Evolutionary conservation across 305 asterid species (phyloP).

Genomic region (Fraxinus ornus): DNA sequence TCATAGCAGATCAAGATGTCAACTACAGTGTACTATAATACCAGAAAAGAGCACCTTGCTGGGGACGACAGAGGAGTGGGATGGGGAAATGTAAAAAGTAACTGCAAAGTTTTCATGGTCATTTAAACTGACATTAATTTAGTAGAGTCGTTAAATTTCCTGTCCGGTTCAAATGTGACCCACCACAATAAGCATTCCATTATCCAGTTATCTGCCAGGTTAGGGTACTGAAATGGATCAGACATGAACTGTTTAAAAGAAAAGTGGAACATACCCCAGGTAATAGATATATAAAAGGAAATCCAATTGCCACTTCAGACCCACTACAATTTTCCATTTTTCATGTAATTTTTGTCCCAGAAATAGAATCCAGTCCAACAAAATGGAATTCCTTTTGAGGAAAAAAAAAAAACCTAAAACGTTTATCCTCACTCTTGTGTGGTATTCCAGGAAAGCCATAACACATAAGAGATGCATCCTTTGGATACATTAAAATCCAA

Average conservation of each 20-base stretch:
- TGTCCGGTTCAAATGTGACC: background rate
- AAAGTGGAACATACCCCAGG: background rate
- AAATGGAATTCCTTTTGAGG: background rate
- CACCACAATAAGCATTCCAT: too few relatives aligned
- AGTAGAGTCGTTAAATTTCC: background rate
- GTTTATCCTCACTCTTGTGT: background rate
- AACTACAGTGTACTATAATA: background rate
- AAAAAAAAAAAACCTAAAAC: background rate
- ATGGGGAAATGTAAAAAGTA: constrained; percentile 22
- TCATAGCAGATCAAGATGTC: background rate
- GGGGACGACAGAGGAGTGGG: background rate
- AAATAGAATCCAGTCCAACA: background rate
- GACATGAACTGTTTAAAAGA: background rate
- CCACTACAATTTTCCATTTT: background rate
- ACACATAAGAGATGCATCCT: background rate
- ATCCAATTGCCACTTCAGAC: background rate
- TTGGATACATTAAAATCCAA: background rate
- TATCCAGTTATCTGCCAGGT: background rate
- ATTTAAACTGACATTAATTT: background rate
- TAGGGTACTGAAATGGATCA: background rate
- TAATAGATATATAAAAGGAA: background rate
- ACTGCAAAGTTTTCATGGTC: constrained; percentile 43
- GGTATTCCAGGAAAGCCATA: background rate
- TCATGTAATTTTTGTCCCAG: background rate
- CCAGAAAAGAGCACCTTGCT: background rate